Evolutionary conservation across 2,329 filamentous ascomycete genomes (phyloP), one percentile per base, ranked within the genome.

Genomic region (Colletotrichum melonis): DNA sequence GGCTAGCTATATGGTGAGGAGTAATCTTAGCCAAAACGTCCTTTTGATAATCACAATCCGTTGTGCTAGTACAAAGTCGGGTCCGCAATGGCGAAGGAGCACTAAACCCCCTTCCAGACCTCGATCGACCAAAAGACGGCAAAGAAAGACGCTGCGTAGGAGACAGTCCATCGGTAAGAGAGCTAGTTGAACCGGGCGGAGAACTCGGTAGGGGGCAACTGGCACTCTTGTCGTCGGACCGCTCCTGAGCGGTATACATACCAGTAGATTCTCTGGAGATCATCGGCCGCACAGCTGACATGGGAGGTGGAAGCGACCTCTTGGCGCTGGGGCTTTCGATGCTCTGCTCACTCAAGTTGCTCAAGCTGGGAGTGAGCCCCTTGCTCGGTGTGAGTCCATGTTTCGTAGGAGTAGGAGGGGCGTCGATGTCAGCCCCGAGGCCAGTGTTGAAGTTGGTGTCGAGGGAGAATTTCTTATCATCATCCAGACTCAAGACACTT

Each of bases 341-440:
- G 72, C 82, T 82, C 28, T 81, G 75, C 54, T 82, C 82, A 59
- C 80, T 82, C 49, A 84, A 77, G 56, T 82, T 81, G 74, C 79
- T 81, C 67, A 84, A 77, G 75, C 82, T 88, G 77, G 82, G 84
- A 54, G 81, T 85, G 68, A 84, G 84, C 72, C 80, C 85, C 76
- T 49, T 49, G 75, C 82, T 88, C 77, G 82, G 84, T 55, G 81
- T 85, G 68, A 84, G 84, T 73, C 80, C 85, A 76, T 91, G 91
- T 82, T 98, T 98, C 0, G 97, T 98, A 1, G 97, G 97, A 1
- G 97, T 99, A 1, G 96, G 95, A n/a, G 96, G 95, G 70, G 96
- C 86, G 63, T 98, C 95, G 52, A 85, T 63, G 12, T 63, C 73
- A 58, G 58, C 24, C 30, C 65, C 70, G 4, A 67, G 22, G 71